Conservation (phyloP, 495 filamentous ascomycete genomes). For the Aspergillus nanangensis region DNA sequence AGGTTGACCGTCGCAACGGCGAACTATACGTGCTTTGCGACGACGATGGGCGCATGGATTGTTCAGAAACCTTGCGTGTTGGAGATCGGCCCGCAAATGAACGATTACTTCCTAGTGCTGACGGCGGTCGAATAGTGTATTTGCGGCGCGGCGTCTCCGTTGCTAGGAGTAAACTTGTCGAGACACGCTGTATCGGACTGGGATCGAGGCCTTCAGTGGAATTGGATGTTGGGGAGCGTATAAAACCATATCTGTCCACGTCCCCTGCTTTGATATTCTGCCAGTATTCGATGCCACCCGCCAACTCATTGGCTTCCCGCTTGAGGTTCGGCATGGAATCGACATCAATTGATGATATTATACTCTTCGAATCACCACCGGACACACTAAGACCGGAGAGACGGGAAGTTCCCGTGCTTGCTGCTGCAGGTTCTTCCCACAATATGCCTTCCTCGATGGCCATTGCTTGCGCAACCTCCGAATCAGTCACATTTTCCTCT, state of each 20-base stretch:
- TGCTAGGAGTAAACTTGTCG: constrained; percentile 59
- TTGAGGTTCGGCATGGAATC: constrained; percentile 25
- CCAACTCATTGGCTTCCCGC: constrained; percentile 55
- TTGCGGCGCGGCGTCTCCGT: constrained; percentile 58
- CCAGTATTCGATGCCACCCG: constrained; percentile 94
- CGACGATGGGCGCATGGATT: constrained; percentile 35
- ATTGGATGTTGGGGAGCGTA: constrained; percentile 47
- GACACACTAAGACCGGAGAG: constrained; percentile 20
- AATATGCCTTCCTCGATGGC: constrained; percentile 53
- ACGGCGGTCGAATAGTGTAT: constrained; percentile 47
- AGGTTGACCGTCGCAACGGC: constrained; percentile 34
- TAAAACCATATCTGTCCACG: constrained; percentile 95
- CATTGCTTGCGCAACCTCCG: constrained; percentile 38
- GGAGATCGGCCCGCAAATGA: constrained; percentile 54
- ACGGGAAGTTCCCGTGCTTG: constrained; percentile 39
- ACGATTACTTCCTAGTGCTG: constrained; percentile 34
- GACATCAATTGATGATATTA: constrained; percentile 5
- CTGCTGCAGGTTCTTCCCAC: constrained; percentile 50
- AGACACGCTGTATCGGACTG: constrained; percentile 59
- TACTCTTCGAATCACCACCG: constrained; percentile 15
- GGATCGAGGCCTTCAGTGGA: constrained; percentile 35
- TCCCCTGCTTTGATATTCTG: constrained; percentile 80
- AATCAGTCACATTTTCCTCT: constrained; percentile 49
- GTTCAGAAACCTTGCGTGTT: constrained; percentile 36
- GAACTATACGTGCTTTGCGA: constrained; percentile 43